Evolutionary conservation across 768 basidiomycete species (phyloP).

Genomic region (Trametes coccinea): DNA sequence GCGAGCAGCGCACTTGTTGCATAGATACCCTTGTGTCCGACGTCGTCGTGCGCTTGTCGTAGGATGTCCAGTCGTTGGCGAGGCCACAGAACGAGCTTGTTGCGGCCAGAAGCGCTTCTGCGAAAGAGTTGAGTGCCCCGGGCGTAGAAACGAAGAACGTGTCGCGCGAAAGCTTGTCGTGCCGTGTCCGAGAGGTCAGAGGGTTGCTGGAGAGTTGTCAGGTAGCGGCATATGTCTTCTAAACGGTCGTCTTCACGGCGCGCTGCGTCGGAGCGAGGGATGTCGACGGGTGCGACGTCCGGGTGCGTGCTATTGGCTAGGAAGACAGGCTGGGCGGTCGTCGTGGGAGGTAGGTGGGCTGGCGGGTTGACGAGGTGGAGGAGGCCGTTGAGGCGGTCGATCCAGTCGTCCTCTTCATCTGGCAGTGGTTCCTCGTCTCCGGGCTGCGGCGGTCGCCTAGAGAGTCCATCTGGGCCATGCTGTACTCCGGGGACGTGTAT

Average conservation of each 20-base stretch:
- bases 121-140: constrained; percentile 18
- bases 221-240: constrained; percentile 5
- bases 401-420: constrained; percentile 21
- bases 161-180: neutral
- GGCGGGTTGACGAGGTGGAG: constrained; percentile 9
- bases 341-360: neutral
- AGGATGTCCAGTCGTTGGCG: constrained; percentile 10
- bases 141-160: constrained; percentile 2
- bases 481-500: constrained; percentile 37
- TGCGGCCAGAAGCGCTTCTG: constrained; percentile 7
- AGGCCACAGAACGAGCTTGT: constrained; percentile 23
- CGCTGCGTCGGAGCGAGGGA: neutral
- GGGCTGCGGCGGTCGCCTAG: constrained; percentile 17
- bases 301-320: neutral
- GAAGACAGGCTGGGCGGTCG: neutral
- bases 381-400: constrained; percentile 19
- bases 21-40: no score
- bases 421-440: neutral
- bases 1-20: no score
- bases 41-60: constrained; percentile 16
- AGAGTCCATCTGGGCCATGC: constrained; percentile 37
- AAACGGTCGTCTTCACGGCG: neutral
- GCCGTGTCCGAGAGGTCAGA: neutral
- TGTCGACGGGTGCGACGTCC: neutral
- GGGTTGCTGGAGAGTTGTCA: neutral